Evolutionary conservation across 352 stramenopile genomes (phyloP), one percentile per base, ranked within the genome.

Genomic region (Globisporangium cystogenes): DNA sequence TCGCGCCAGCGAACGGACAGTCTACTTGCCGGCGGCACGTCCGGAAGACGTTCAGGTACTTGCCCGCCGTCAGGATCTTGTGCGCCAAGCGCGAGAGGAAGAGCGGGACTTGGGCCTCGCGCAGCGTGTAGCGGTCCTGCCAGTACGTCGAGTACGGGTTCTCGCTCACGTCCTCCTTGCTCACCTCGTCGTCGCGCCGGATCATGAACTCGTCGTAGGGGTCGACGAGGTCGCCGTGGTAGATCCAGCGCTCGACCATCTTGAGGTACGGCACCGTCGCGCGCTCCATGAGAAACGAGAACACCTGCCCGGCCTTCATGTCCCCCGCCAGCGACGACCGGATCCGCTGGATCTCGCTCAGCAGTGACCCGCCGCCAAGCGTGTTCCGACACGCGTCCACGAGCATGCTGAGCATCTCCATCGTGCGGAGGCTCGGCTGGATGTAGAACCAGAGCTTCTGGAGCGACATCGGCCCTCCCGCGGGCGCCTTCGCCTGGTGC

Each of bases 191-290:
- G 50, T 97, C 84, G 37, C 86, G 79, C 37, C 69, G 71, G 37
- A 97, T 87, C 84, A 96, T 95, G 48, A 96, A 97, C 43, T 97
- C 87, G 54, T 93, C 77, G 49, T 97, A 97, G 16, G 87, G 86
- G 60, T 97, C 90, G 7, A 91, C 76, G 23, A 97, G 61, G 47
- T 96, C 77, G 39, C 90, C 90, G 36, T 92, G 70, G 52, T 93
- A 96, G 55, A 96, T 92, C 90, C 90, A 97, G 16, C 74, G 66
- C 53, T 95, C 77, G 6, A 97, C 71, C 83, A 96, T 96, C 26
- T 91, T 86, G 29, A 97, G 66, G 60, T 96, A 97, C 12, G 90
- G 90, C 10, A 89, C 80, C 26, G 72, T 90, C 1, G 86, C 79
- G 14, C 79, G 70, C 55, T 95, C 82, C 55, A 97, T 73, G 7